These are phyloP conservation scores for Didymosphaeria variabile DNA, from an alignment of 2,329 filamentous ascomycete genomes.

Conservation along the genomic window DNA sequence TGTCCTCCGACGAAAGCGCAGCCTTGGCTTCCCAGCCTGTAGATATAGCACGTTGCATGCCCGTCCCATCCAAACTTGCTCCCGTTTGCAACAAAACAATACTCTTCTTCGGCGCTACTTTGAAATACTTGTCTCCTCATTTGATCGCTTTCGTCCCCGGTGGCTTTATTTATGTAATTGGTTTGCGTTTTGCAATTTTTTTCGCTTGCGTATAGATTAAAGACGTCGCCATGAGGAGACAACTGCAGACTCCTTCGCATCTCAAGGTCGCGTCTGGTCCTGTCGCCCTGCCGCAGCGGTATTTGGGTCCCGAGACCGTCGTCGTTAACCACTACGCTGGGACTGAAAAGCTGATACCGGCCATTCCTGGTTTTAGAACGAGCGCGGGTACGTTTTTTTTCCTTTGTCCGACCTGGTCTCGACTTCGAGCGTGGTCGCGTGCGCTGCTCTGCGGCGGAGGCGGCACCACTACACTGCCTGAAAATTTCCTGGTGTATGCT, in stretches of 20 bases:
- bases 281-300: constrained; percentile 35
- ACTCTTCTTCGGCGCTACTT: not conserved
- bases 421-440: constrained; percentile 24
- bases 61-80: not conserved
- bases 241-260: constrained; percentile 45
- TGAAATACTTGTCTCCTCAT: not conserved
- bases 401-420: constrained; percentile 7
- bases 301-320: constrained; percentile 37
- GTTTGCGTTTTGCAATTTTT: constrained; percentile 1
- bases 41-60: constrained; percentile 15
- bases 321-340: constrained; percentile 46
- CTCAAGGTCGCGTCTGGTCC: constrained; percentile 44
- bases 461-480: not conserved
- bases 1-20: constrained; percentile 3
- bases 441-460: constrained; percentile 15
- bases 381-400: constrained; percentile 47
- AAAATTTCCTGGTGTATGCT: not conserved
- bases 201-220: not conserved
- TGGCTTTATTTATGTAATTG: constrained; percentile 14
- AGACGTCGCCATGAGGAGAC: constrained; percentile 9
- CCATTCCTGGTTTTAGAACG: constrained; percentile 50
- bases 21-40: constrained; percentile 16
- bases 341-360: constrained; percentile 48
- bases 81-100: not conserved
- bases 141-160: constrained; percentile 7